Percentiles rank a stretch among this genome's conserved stretches.
phyloP scores from a whole-genome alignment of 2,329 filamentous ascomycete genomes.

The Cordyceps tenuipes region DNA sequence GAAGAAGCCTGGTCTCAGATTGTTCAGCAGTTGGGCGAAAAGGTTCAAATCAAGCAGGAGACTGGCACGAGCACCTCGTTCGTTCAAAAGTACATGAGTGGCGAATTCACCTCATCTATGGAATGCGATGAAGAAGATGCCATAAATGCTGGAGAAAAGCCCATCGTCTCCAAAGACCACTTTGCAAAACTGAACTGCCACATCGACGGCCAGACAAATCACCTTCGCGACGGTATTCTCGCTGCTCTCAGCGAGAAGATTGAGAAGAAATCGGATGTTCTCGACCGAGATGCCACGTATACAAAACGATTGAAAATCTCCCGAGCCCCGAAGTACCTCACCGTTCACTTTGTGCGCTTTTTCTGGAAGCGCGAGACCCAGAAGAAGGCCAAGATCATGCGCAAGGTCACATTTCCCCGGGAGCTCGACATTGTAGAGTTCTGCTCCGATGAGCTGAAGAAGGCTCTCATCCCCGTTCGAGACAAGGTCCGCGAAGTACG shows the following conservation, averaged over 20 bases:
- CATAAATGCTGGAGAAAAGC: constrained; percentile 63
- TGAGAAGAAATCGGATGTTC: constrained; percentile 74
- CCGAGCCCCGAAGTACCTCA: constrained; percentile 86
- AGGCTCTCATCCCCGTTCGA: constrained; percentile 78
- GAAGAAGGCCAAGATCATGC: constrained; percentile 99
- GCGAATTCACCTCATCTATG: constrained; percentile 68
- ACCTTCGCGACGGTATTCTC: constrained; percentile 79
- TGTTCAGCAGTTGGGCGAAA: constrained; percentile 70
- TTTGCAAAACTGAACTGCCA: constrained; percentile 96
- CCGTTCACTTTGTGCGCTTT: constrained; percentile 95
- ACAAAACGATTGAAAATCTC: constrained; percentile 89
- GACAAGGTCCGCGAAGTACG: constrained; percentile 93
- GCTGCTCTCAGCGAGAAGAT: constrained; percentile 79
- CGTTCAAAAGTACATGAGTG: constrained; percentile 84
- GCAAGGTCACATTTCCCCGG: constrained; percentile 91
- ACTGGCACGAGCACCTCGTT: constrained; percentile 55
- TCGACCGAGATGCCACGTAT: constrained; percentile 74
- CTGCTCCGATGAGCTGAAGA: constrained; percentile 82
- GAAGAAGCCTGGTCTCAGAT: constrained; percentile 99
- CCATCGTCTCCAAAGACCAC: constrained; percentile 57
- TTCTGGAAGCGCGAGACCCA: constrained; percentile 94
- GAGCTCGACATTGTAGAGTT: constrained; percentile 93
- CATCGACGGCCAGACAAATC: constrained; percentile 80
- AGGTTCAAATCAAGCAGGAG: constrained; percentile 57
- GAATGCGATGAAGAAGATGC: constrained; percentile 78